A percentile compares a stretch with the other conserved stretches of the same genome.
These are phyloP conservation scores for Cryptosporidium tyzzeri DNA, from an alignment of 169 alveolate genomes.

Conservation along the genomic window DNA sequence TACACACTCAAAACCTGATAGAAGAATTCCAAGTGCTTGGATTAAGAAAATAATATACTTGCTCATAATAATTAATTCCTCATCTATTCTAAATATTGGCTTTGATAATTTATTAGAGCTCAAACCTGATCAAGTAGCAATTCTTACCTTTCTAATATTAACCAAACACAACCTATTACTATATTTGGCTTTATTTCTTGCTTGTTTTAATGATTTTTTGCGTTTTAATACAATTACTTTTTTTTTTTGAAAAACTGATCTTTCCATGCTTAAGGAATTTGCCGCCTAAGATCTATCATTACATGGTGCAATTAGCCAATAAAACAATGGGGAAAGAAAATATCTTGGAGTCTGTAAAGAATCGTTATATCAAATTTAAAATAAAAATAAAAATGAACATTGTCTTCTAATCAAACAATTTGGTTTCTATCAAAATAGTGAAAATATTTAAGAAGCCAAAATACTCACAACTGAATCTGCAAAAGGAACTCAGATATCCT, in stretches of 20 bases:
- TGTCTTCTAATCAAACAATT: background rate
- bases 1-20: background rate
- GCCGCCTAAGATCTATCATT: conserved; percentile 75
- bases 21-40: background rate
- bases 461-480: background rate
- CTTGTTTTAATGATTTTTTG: background rate
- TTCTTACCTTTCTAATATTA: background rate
- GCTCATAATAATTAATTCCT: background rate
- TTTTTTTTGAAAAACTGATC: conserved; percentile 14
- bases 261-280: conserved; percentile 3
- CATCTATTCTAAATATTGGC: background rate
- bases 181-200: background rate
- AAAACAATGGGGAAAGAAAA: background rate
- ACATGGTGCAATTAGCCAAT: conserved; percentile 28
- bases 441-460: background rate
- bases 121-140: background rate
- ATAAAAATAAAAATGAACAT: background rate
- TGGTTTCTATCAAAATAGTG: background rate
- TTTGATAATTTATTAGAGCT: background rate
- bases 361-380: background rate
- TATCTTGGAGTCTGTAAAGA: background rate
- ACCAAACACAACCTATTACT: background rate
- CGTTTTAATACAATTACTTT: background rate
- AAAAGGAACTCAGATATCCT: background rate
- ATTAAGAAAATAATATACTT: background rate